Evolutionary conservation across 1,284 basidiomycete species (phyloP), one percentile per base, ranked within the genome.

Genomic region (Ustilago vetiveriae): DNA sequence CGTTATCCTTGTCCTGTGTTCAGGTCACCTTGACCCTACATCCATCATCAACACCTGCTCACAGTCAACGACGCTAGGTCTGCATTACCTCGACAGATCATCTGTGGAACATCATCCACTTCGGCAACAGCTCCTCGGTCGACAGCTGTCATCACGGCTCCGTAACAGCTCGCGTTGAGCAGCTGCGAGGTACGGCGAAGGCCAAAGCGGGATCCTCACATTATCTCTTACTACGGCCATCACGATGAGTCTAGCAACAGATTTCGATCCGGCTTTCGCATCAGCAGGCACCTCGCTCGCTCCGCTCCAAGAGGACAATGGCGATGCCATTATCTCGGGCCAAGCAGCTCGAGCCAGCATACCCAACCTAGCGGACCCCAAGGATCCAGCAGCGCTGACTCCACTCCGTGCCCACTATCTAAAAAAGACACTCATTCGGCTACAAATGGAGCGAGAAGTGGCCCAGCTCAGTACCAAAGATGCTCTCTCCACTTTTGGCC

Each of bases 321-420:
- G 27, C 30, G 33, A 54, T 36, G 35, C 57, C 29, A 41, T 52
- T 44, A 54, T 53, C 39, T 58, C 53, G 16, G 52, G 63, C 43
- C 57, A 55, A 36, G 57, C 68, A 0, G 68, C 63, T 2, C 45
- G 68, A 10, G 68, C 63, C 2, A 54, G 53, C 52, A 66, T 71
- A 38, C 63, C 63, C 13, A 27, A 40, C 10, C 58, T 71, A 24
- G 52, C 47, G 19, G 50, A 76, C 26, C 16, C 56, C 6, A 11
- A 33, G 7, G 50, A 76, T 30, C 69, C 69, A 6, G 42, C 60
- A 8, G 50, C 55, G n/a, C 85, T 95, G 42, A 92, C 91, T 0
- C 91, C 94, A 5, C 84, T 94, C 26, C 88, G 92, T 35, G 92
- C 92, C 1, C 94, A 97, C 80, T 97, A 97, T 82, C 90, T 97